These are phyloP conservation scores for Endocarpon pusillum DNA, from an alignment of 495 filamentous ascomycete genomes.

Conservation along the genomic window DNA sequence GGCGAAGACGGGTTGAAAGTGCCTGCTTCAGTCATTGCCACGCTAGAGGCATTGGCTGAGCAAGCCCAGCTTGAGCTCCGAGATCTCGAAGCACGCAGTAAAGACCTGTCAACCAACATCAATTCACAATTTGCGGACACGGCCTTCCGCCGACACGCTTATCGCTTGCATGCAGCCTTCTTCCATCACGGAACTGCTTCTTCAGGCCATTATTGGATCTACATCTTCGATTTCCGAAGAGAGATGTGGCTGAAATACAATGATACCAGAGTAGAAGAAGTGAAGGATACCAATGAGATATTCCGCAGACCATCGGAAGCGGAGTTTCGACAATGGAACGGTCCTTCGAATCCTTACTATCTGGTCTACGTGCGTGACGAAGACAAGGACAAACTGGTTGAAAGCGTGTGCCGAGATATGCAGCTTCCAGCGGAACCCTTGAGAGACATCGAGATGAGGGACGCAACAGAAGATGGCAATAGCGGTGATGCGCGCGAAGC, in stretches of 20 bases:
- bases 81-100: conserved; percentile 30
- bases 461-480: not conserved
- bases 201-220: conserved; percentile 93
- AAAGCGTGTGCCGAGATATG: conserved; percentile 37
- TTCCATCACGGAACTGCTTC: conserved; percentile 58
- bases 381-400: conserved; percentile 41
- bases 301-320: conserved; percentile 20
- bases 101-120: conserved; percentile 32
- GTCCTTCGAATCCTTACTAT: conserved; percentile 68
- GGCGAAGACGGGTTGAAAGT: too few species aligned
- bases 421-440: not conserved
- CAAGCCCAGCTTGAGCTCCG: not conserved
- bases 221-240: conserved; percentile 73
- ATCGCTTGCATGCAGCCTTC: conserved; percentile 82
- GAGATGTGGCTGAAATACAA: conserved; percentile 89
- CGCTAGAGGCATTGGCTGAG: not conserved
- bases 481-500: not conserved
- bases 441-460: not conserved
- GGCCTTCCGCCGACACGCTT: conserved; percentile 40
- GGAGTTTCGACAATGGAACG: conserved; percentile 35
- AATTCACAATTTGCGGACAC: conserved; percentile 43
- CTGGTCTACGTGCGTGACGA: conserved; percentile 64
- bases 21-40: not conserved
- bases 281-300: conserved; percentile 43
- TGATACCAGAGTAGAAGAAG: conserved; percentile 60